Evolutionary conservation across 2,329 filamentous ascomycete species (phyloP), one percentile per base, ranked within the genome.

Genomic region (Beauveria sp.): DNA sequence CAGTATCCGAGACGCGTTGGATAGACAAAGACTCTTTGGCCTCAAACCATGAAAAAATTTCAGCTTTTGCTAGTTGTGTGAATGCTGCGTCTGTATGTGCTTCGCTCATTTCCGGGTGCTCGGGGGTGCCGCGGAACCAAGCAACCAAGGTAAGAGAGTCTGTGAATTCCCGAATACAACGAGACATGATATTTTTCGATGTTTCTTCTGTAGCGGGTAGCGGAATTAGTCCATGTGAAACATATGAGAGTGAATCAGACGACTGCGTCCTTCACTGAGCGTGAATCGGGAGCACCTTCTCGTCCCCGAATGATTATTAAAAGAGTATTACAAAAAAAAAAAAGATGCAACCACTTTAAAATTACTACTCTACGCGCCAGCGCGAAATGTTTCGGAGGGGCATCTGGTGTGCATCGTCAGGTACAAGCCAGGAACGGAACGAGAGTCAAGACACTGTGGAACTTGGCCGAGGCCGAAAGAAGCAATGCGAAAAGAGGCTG

Each of bases 391-490:
- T 42, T 60, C 42, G 42, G 58, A 52, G 4, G 34, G 22, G 34
- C 12, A 16, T 34, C 20, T 31, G 18, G n/a, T 24, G 42, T 5
- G 34, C 50, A 48, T 60, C 42, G 58, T 54, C 58, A 60, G 58
- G 58, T 48, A 60, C 58, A 60, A 48, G 58, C 46, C 58, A 60
- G 50, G 58, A 53, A 60, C 58, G 49, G 50, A 52, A 45, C 38
- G 43, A 60, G 31, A 50, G 42, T 60, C 58, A 54, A 60, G 58
- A 60, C 49, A 53, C 5, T 14, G 58, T 60, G 58, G 58, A 45
- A 60, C 57, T 52, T 52, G 58, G 48, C 57, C 56, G 49, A 60
- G 34, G 48, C 48, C 49, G 34, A 43, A 51, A 60, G 50, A 46
- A 53, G 50, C 38, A 60, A 60, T 12, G 18, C 38, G 24, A 52